A percentile compares a stretch with the other conserved stretches of the same genome.
phyloP scores from a whole-genome alignment of 768 basidiomycete genomes.

The Termitomyces sp. region DNA sequence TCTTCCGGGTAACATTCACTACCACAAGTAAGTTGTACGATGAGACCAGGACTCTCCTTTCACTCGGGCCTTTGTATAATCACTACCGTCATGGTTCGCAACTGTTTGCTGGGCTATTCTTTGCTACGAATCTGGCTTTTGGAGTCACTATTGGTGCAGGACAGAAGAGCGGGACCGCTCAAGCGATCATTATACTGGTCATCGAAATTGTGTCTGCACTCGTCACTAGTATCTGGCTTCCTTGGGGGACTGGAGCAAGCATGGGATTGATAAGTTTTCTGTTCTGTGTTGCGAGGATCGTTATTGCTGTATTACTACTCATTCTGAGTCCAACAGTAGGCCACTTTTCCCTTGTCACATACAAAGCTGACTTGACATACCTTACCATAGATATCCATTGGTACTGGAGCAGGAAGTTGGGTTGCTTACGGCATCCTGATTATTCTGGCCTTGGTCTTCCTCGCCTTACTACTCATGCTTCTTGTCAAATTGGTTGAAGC shows the following conservation, averaged over 20 bases:
- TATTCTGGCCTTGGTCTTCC: slow-evolving; percentile 76
- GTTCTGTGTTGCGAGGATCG: slow-evolving; percentile 86
- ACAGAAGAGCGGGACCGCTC: slow-evolving; percentile 86
- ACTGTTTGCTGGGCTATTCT: slow-evolving; percentile 77
- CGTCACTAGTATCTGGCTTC: slow-evolving; percentile 89
- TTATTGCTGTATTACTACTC: slow-evolving; percentile 85
- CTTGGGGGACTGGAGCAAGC: slow-evolving; percentile 94
- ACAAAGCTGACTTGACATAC: slow-evolving; percentile 9
- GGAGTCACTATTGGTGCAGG: slow-evolving; percentile 87
- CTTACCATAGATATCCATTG: slow-evolving; percentile 69
- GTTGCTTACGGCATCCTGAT: slow-evolving; percentile 90
- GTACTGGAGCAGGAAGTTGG: slow-evolving; percentile 80
- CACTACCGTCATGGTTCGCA: slow-evolving; percentile 90
- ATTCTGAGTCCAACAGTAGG: slow-evolving; percentile 86
- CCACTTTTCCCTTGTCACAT: slow-evolving; percentile 9
- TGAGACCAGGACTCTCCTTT: slow-evolving; percentile 86
- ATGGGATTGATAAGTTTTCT: slow-evolving; percentile 97
- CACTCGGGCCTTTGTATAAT: slow-evolving; percentile 91
- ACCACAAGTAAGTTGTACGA: slow-evolving; percentile 91
- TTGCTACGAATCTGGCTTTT: slow-evolving; percentile 76
- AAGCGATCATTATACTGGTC: slow-evolving; percentile 85
- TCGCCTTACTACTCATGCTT: slow-evolving; percentile 79
- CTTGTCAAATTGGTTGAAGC: slow-evolving; percentile 83
- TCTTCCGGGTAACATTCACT: slow-evolving; percentile 74
- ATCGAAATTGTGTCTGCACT: slow-evolving; percentile 85